A percentile compares a stretch with the other conserved stretches of the same genome.
These are phyloP conservation scores for Candida koratica DNA, from an alignment of 805 yeast genomes.

Conservation along the genomic window DNA sequence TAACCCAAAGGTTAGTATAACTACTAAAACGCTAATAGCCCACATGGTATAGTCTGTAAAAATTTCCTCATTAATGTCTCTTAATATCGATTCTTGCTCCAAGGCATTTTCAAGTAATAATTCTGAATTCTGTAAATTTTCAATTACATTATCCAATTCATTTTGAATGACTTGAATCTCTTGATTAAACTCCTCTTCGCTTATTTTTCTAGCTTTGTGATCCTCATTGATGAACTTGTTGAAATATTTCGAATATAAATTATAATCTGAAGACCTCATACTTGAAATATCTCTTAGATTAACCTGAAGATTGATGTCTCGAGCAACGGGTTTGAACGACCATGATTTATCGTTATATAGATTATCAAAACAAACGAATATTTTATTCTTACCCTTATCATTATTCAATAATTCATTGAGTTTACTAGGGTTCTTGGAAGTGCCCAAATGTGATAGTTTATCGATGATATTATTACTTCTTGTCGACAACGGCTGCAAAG, in stretches of 20 bases:
- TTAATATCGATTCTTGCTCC: slow-evolving; percentile 30
- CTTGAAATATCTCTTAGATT: slow-evolving; percentile 34
- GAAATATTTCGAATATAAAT: slow-evolving; percentile 34
- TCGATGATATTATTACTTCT: slow-evolving; percentile 11
- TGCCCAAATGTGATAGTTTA: slow-evolving; percentile 9
- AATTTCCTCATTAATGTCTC: slow-evolving; percentile 39
- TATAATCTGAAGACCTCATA: slow-evolving; percentile 34
- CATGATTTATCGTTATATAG: slow-evolving; percentile 39
- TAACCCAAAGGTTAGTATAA: slow-evolving; percentile 28
- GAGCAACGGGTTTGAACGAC: slow-evolving; percentile 32
- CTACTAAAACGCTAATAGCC: slow-evolving; percentile 24
- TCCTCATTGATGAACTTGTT: slow-evolving; percentile 16
- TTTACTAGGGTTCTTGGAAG: slow-evolving; percentile 9
- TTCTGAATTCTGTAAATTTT: slow-evolving; percentile 28
- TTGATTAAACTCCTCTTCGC: slow-evolving; percentile 31
- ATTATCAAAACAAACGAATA: slow-evolving; percentile 42
- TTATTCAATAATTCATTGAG: slow-evolving; percentile 17
- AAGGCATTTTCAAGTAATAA: slow-evolving; percentile 24
- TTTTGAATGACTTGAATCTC: slow-evolving; percentile 27
- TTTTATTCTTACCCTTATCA: slow-evolving; percentile 24
- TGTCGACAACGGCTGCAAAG: slow-evolving; percentile 2
- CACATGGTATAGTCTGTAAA: slow-evolving; percentile 30
- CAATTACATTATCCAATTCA: slow-evolving; percentile 30
- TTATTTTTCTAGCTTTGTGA: slow-evolving; percentile 12
- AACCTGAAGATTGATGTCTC: slow-evolving; percentile 33